Evolutionary conservation across 2,329 filamentous ascomycete species (phyloP).

Genomic region (Ophiocordyceps robertsii): DNA sequence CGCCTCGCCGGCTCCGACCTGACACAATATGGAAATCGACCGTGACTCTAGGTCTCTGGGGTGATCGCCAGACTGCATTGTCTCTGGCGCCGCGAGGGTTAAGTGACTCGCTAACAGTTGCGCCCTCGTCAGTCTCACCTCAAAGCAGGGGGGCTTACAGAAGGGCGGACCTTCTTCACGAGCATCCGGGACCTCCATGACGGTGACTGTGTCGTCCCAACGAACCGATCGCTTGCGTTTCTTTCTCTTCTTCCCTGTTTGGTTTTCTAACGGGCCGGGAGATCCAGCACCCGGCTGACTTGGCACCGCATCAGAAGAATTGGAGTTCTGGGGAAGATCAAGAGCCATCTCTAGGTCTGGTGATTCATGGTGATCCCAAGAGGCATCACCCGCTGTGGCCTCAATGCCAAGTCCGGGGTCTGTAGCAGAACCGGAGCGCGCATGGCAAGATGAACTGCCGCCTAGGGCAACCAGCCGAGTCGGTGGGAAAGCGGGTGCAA

Average conservation of each 20-base stretch:
- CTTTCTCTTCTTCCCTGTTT: neutral
- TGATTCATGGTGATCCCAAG: no score
- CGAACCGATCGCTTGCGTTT: slow-evolving; percentile 1
- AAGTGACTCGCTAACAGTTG: neutral
- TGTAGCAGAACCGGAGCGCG: neutral
- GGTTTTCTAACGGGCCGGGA: neutral
- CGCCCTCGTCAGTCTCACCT: neutral
- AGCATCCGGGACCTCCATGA: neutral
- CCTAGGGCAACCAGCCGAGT: slow-evolving; percentile 15
- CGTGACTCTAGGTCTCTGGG: neutral
- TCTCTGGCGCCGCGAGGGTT: no score
- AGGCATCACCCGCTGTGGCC: no score
- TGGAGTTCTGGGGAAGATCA: no score
- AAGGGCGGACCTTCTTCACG: neutral
- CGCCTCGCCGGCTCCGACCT: slow-evolving; percentile 3
- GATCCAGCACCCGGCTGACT: no score
- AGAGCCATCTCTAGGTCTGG: no score
- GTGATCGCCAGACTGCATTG: no score
- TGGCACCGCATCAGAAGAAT: no score
- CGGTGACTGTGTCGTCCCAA: neutral
- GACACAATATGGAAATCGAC: neutral
- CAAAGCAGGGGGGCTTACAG: neutral
- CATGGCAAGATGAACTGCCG: neutral
- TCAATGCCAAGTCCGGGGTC: no score
- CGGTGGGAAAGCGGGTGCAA: slow-evolving; percentile 21